phyloP scores from a whole-genome alignment of 148 eudicot species.

The Cornus kousa region DNA sequence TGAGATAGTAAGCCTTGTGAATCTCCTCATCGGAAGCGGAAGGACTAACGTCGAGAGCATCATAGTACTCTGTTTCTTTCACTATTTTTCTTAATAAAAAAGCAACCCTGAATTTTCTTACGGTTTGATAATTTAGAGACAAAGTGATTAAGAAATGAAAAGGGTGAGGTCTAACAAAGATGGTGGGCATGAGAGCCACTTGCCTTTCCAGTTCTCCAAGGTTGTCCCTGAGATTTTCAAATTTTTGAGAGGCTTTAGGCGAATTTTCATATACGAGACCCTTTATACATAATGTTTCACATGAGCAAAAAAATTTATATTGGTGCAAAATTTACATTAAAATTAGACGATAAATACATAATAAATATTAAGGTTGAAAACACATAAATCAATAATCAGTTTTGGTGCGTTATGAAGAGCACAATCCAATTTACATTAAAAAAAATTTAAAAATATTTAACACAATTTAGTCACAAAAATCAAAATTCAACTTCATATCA shows the following conservation, averaged over 20 bases:
- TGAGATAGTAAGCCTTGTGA: slow-evolving; percentile 18
- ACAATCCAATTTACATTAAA: too few relatives aligned
- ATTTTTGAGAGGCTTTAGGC: slow-evolving; percentile 62
- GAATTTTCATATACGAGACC: too few relatives aligned
- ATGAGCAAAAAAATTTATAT: too few relatives aligned
- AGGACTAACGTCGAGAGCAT: slow-evolving; percentile 66
- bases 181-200: slow-evolving; percentile 18
- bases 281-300: too few relatives aligned
- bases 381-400: too few relatives aligned
- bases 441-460: too few relatives aligned
- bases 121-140: neutral
- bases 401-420: too few relatives aligned
- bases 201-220: slow-evolving; percentile 63
- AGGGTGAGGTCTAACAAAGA: neutral
- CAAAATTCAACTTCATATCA: too few relatives aligned
- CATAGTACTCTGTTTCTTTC: slow-evolving; percentile 81
- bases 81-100: slow-evolving; percentile 40
- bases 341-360: slow-evolving; percentile 48
- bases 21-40: slow-evolving; percentile 72
- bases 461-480: too few relatives aligned
- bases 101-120: neutral
- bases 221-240: slow-evolving; percentile 21
- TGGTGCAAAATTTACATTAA: too few relatives aligned
- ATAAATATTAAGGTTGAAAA: slow-evolving; percentile 12
- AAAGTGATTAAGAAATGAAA: neutral